These are phyloP conservation scores for Termitomyces sp. DNA, from an alignment of 768 basidiomycete genomes.

Conservation along the genomic window DNA sequence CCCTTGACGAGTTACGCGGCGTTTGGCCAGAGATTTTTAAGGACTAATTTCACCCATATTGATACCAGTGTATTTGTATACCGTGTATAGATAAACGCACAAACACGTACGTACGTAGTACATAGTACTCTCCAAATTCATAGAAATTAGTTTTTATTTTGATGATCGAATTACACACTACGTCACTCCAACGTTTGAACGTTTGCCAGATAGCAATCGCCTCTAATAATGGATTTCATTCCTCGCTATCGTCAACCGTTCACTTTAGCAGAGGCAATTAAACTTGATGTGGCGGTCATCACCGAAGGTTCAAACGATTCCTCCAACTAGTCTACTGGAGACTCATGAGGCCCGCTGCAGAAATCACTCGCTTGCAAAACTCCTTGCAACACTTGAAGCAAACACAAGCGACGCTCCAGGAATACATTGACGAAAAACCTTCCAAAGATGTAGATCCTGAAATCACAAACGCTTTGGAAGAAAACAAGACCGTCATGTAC, in stretches of 20 bases:
- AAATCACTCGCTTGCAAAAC: constrained; percentile 71
- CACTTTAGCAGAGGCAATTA: constrained; percentile 57
- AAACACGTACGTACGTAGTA: not conserved
- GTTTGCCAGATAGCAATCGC: not conserved
- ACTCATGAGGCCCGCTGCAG: constrained; percentile 31
- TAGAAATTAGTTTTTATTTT: not conserved
- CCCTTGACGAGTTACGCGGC: constrained; percentile 60
- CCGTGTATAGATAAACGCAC: not conserved
- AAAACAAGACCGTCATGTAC: constrained; percentile 73
- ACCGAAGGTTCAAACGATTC: constrained; percentile 51
- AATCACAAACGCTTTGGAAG: constrained; percentile 53
- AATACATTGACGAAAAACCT: constrained; percentile 34
- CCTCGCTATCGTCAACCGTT: constrained; percentile 75
- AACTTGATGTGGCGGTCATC: constrained; percentile 61
- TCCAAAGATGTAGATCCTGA: constrained; percentile 47
- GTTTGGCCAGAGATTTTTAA: constrained; percentile 79
- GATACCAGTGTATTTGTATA: constrained; percentile 7
- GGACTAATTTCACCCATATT: constrained; percentile 5
- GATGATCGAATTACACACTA: not conserved
- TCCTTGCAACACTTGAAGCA: constrained; percentile 58
- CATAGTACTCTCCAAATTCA: not conserved
- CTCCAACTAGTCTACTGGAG: not conserved
- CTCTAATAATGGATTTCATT: constrained; percentile 52
- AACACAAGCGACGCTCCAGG: constrained; percentile 56
- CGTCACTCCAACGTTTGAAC: not conserved